Conservation (phyloP, 495 filamentous ascomycete genomes). For the Penicillium goetzii region DNA sequence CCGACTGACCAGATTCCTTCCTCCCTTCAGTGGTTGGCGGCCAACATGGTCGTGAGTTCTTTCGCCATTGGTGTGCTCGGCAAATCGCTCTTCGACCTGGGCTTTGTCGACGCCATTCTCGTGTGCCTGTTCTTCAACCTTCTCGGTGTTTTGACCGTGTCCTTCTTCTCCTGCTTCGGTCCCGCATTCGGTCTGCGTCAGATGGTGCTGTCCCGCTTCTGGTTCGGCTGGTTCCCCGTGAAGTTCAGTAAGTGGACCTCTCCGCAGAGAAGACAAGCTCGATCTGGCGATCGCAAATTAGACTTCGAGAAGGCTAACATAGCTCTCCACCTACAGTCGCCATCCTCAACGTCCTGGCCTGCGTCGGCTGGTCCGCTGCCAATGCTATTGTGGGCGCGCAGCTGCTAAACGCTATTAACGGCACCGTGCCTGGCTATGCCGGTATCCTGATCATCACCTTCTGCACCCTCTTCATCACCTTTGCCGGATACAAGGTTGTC, state of each 20-base stretch:
- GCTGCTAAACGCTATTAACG: conserved; percentile 76
- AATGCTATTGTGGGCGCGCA: conserved; percentile 85
- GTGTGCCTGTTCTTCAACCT: conserved; percentile 80
- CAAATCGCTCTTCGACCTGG: conserved; percentile 67
- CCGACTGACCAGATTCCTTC: conserved; percentile 34
- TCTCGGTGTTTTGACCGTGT: conserved; percentile 72
- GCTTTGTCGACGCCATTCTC: conserved; percentile 77
- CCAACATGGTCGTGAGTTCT: conserved; percentile 82
- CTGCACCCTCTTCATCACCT: conserved; percentile 69
- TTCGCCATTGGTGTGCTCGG: conserved; percentile 80
- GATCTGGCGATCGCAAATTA: neutral
- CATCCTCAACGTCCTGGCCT: conserved; percentile 74
- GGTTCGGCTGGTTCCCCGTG: conserved; percentile 73
- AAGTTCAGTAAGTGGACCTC: conserved; percentile 63
- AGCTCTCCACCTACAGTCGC: conserved; percentile 54
- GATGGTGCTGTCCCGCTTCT: conserved; percentile 85
- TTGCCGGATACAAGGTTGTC: conserved; percentile 82
- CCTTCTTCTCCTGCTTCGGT: conserved; percentile 81
- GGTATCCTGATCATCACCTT: conserved; percentile 78
- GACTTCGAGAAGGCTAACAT: neutral
- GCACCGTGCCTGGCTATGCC: conserved; percentile 69
- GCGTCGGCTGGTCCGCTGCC: conserved; percentile 75
- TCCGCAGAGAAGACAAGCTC: neutral
- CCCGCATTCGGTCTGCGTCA: conserved; percentile 78
- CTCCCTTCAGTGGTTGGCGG: conserved; percentile 70